Base-by-base conservation (phyloP, 306 rosid genomes). In the Nissolia schottii region DNA sequence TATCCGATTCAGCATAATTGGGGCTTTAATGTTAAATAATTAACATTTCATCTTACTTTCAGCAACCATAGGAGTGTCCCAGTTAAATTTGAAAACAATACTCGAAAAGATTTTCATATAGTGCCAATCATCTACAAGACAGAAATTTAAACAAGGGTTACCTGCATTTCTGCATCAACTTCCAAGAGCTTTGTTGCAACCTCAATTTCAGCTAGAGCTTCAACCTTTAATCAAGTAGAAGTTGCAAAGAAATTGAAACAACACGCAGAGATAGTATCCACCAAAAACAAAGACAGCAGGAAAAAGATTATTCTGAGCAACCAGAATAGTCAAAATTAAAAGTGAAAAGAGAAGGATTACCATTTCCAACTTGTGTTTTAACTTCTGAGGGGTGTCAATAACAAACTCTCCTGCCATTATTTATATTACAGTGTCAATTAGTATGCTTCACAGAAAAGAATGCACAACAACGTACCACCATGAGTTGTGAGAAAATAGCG, bases 201-300 rank as follows among this genome's bases (percentile, higher is more conserved):
- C 85, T 89, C 99, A 60, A 95, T 95, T 81, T 95, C 96, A 74
- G 82, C 81, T 37, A 95, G 90, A 57, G 99, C 96, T 81, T 95
- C 99, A 76, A 95, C 97, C 99, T 94, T 77, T 79, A 84, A 68
- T 70, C 54, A 71, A 79, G 77, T 37, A 63, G 24, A 74, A 50
- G 18, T 41, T 65, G 55, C 75, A 68, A 63, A 5, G 15, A 9
- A 50, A 10, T 0, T 53, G 31, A 35, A 62, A 32, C 38, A 60
- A 45, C 63, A 35, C 53, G 32, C 57, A 31, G n/a, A 71, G 29
- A 35, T 19, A 62, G 64, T n/a, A 49, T 23, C 56, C 23, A 37
- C 40, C 59, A 40, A 18, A 73, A 29, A 57, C n/a, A 27, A 38
- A 14, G 43, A 19, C 16, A 57, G 29, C 43, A 60, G 28, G 45